phyloP scores from a whole-genome alignment of 83 land plant genomes.

The Picea abies region DNA sequence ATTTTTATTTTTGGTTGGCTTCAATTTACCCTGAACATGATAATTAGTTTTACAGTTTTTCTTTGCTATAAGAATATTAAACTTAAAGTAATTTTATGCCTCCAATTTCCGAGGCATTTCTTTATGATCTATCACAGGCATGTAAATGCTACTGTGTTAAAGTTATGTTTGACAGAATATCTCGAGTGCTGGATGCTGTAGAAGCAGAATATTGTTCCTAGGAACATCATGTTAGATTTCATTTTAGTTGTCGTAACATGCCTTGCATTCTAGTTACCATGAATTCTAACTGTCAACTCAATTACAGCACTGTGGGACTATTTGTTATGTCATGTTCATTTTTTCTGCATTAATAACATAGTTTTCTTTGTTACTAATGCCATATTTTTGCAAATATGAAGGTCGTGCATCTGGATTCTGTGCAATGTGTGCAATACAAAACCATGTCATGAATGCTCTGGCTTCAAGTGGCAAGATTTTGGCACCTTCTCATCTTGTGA shows the following conservation, averaged over 20 bases:
- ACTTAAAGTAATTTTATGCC: background rate
- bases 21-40: background rate
- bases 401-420: slow-evolving; percentile 89
- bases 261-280: background rate
- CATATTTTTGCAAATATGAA: slow-evolving; percentile 24
- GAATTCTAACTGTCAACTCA: background rate
- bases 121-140: background rate
- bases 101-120: background rate
- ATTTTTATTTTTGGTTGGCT: background rate
- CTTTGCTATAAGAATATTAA: background rate
- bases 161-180: too few relatives aligned
- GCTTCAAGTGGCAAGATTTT: slow-evolving; percentile 74
- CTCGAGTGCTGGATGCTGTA: background rate
- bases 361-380: background rate
- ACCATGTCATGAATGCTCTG: slow-evolving; percentile 81
- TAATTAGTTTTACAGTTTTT: background rate
- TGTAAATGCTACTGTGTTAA: background rate
- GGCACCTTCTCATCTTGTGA: slow-evolving; percentile 76
- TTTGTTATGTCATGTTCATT: background rate
- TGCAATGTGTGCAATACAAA: slow-evolving; percentile 93
- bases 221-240: background rate
- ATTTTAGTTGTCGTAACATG: background rate
- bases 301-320: background rate
- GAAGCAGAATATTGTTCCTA: background rate
- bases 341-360: background rate